These are phyloP conservation scores for Drechslerella coelobrocha DNA, from an alignment of 2,329 filamentous ascomycete species.

Conservation along the genomic window DNA sequence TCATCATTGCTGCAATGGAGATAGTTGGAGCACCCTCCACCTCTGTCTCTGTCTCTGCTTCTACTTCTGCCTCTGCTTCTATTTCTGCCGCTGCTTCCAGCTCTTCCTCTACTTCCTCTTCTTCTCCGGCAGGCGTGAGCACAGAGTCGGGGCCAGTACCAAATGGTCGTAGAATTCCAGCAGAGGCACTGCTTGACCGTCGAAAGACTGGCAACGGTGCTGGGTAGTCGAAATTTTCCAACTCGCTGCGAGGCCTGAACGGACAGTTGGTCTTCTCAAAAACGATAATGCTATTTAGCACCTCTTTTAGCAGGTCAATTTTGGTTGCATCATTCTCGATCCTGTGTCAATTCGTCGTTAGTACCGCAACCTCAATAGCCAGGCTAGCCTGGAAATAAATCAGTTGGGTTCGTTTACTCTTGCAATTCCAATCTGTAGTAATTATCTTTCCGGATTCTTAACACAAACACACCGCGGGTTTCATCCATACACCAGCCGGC, in stretches of 20 bases:
- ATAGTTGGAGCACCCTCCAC: not conserved
- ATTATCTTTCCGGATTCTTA: conserved; percentile 45
- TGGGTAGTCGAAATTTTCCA: conserved; percentile 29
- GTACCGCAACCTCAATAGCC: not conserved
- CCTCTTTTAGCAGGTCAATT: conserved; percentile 29
- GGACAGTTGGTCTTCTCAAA: conserved; percentile 48
- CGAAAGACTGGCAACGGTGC: conserved; percentile 43
- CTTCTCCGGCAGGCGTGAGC: conserved; percentile 6
- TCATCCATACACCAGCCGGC: conserved; percentile 48
- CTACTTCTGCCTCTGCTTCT: too few species aligned
- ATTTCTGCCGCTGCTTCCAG: not conserved
- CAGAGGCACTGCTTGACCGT: conserved; percentile 36
- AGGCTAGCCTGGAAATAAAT: not conserved
- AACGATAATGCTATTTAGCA: conserved; percentile 39
- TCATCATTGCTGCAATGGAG: not conserved
- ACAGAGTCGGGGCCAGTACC: conserved; percentile 22
- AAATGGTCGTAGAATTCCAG: not conserved
- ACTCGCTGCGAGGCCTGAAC: conserved; percentile 27
- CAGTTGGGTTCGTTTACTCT: conserved; percentile 14
- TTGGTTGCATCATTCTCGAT: conserved; percentile 32
- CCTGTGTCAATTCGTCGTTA: conserved; percentile 6
- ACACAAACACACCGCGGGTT: conserved; percentile 40
- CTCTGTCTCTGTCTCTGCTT: not conserved
- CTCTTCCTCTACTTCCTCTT: not conserved
- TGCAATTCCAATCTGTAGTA: conserved; percentile 43